Conservation (phyloP, 768 basidiomycete species). For the Naematelia aurantialba region DNA sequence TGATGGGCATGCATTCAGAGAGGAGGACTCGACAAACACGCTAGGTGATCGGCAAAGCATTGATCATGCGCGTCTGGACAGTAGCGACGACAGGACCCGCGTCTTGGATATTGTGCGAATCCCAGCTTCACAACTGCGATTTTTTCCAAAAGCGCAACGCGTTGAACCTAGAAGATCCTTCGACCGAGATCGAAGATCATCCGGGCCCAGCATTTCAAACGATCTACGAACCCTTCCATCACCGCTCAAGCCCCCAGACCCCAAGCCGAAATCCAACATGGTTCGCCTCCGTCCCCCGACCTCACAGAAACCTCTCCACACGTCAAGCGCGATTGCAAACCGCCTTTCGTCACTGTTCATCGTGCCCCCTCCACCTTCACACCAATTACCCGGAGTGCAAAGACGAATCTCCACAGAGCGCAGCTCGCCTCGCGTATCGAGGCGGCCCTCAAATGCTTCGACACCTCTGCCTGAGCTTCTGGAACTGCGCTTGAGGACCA, state of each 20-base stretch:
- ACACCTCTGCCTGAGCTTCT: neutral
- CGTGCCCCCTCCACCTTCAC: slow-evolving; percentile 31
- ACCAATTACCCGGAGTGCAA: neutral
- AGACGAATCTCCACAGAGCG: neutral
- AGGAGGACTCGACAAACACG: neutral
- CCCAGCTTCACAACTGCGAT: slow-evolving; percentile 36
- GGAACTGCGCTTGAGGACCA: neutral
- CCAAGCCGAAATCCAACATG: slow-evolving; percentile 18
- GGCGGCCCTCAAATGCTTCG: neutral
- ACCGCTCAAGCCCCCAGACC: neutral
- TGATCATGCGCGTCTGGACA: neutral
- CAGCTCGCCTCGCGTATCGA: neutral
- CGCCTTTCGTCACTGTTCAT: slow-evolving; percentile 30
- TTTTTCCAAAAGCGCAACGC: slow-evolving; percentile 35
- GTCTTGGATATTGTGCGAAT: slow-evolving; percentile 37
- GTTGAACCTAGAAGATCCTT: slow-evolving; percentile 9
- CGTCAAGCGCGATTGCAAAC: slow-evolving; percentile 13
- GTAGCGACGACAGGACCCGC: neutral
- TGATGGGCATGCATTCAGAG: too few species aligned
- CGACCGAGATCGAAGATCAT: slow-evolving; percentile 1
- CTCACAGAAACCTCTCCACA: neutral
- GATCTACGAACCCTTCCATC: slow-evolving; percentile 8
- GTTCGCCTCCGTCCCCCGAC: slow-evolving; percentile 22
- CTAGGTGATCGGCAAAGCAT: neutral
- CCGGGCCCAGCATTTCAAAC: slow-evolving; percentile 8